Evolutionary conservation across 23 red algal species (phyloP).

Genomic region (Gracilaria domingensis): DNA sequence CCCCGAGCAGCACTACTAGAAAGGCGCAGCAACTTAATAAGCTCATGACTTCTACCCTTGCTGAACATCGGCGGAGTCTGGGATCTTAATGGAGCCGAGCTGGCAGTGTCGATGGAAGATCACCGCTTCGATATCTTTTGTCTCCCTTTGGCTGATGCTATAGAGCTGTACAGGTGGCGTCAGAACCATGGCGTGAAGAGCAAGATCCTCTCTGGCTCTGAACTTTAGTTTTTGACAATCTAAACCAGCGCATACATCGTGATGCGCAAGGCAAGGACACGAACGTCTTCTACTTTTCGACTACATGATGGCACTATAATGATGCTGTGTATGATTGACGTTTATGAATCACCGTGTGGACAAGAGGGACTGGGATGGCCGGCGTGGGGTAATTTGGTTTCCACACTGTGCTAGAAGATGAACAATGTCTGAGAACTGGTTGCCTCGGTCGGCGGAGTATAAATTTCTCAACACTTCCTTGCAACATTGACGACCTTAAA

Average conservation of each 20-base stretch:
- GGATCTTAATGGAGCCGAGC: background rate
- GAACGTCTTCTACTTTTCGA: background rate
- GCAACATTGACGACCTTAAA: background rate
- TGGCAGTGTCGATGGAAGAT: background rate
- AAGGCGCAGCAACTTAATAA: background rate
- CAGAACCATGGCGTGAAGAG: conserved; percentile 2
- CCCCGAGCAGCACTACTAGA: too few species aligned
- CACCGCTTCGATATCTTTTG: background rate
- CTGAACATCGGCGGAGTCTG: background rate
- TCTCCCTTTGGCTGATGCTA: conserved; percentile 27
- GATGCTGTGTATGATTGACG: conserved; percentile 26
- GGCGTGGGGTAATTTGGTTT: background rate
- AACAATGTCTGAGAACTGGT: conserved; percentile 20
- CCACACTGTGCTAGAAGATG: background rate
- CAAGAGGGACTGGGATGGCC: background rate
- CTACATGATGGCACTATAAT: too few species aligned
- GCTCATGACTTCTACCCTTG: conserved; percentile 23
- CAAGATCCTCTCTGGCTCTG: background rate
- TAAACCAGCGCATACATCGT: background rate
- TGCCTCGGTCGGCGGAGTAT: background rate
- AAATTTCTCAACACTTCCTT: background rate
- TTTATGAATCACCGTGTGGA: conserved; percentile 45
- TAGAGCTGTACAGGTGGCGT: background rate
- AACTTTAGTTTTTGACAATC: background rate
- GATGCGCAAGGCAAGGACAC: too few species aligned